A percentile compares a stretch with the other conserved stretches of the same genome.
These are phyloP conservation scores for Serpula lacrymans DNA, from an alignment of 768 basidiomycete genomes.

Conservation along the genomic window DNA sequence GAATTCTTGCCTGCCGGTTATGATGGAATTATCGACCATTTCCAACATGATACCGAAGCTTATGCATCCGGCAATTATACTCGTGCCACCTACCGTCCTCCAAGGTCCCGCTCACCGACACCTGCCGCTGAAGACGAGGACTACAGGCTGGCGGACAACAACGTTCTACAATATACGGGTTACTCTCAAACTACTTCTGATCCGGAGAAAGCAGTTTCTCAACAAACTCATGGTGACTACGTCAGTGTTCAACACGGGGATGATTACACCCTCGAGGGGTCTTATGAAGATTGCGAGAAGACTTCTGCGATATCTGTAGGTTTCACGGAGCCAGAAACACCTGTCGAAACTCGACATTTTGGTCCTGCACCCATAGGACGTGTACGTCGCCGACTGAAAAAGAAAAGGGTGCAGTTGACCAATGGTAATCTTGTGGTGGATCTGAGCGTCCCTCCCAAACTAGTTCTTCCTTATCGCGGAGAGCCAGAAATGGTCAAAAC, in stretches of 20 bases:
- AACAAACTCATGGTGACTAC: conserved; percentile 17
- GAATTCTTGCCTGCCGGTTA: conserved; percentile 33
- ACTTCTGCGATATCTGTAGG: conserved; percentile 21
- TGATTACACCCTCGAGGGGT: conserved; percentile 15
- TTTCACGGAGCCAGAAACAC: conserved; percentile 46
- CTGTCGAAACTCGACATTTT: conserved; percentile 73
- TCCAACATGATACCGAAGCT: conserved; percentile 62
- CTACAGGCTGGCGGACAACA: conserved; percentile 55
- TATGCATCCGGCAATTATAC: conserved; percentile 62
- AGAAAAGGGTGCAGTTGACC: conserved; percentile 78
- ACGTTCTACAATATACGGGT: conserved; percentile 54
- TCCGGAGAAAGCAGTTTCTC: conserved; percentile 21
- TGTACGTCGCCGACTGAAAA: conserved; percentile 70
- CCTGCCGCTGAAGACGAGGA: conserved; percentile 73
- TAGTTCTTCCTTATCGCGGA: conserved; percentile 70
- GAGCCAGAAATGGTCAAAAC: conserved; percentile 72
- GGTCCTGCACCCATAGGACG: conserved; percentile 84
- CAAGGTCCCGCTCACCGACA: conserved; percentile 74
- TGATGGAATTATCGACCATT: conserved; percentile 46
- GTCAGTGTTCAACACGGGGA: conserved; percentile 30
- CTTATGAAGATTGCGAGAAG: conserved; percentile 18
- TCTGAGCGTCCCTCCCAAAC: conserved; percentile 77
- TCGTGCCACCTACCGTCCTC: conserved; percentile 43
- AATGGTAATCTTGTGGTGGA: conserved; percentile 89
- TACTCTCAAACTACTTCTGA: conserved; percentile 21